Base-by-base conservation (phyloP, 164 flowering plant species). In the Tetracentron sinense region DNA sequence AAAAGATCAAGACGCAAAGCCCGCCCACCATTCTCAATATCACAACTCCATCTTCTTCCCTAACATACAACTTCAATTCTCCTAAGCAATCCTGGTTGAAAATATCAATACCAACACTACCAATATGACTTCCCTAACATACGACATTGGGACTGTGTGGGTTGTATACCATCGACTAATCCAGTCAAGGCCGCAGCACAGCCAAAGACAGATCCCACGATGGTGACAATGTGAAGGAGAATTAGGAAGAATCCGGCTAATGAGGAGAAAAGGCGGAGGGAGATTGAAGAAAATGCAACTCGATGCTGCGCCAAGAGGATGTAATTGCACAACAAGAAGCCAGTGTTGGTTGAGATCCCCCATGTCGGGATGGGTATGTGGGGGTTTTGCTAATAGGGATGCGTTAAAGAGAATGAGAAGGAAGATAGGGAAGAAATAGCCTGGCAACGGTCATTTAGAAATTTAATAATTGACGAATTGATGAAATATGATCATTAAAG, bases 241-340 rank as follows among this genome's bases (percentile, higher is more conserved):
- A 89, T 85, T 56, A 89, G 69, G n/a, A n/a, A n/a, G n/a, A n/a
- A n/a, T n/a, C n/a, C n/a, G n/a, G n/a, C n/a, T n/a, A n/a, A n/a
- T n/a, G 75, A 86, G 77, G 75, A 82, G 72, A 85, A 0, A 14
- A 90, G 83, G 8, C 92, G 84, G 56, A 90, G 90, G 21, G 96
- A 83, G 83, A 12, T 92, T 87, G 12, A 90, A 81, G 80, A 90
- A 85, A 53, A 88, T 86, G 89, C 92, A 90, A 54, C 87, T 78
- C 2, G 90, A 87, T 58, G 97, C 91, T 15, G 96, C 85, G 7
- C 96, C 91, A 91, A 68, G 63, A 91, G 86, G 61, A 83, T 72
- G 89, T 91, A 91, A 71, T 87, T 91, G 77, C 75, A 70, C 30
- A 85, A 46, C 27, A 91, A 80, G 83, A 91, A 91, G 60, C 82